Percentiles rank a stretch among this genome's conserved stretches.
These are phyloP conservation scores for Silybum marianum DNA, from an alignment of 129 eudicot species.

Conservation along the genomic window DNA sequence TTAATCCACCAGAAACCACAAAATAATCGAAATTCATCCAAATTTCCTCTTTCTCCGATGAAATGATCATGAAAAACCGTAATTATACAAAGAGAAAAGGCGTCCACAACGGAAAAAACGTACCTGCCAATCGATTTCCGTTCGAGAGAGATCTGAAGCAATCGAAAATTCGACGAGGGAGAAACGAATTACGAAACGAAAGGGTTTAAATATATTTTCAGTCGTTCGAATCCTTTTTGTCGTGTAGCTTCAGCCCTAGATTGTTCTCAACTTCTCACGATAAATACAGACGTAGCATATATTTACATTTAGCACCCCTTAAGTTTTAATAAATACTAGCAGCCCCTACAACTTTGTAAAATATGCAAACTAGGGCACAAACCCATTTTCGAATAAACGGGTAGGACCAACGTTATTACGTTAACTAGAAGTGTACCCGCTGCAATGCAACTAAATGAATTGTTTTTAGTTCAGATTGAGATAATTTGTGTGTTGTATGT, in stretches of 20 bases:
- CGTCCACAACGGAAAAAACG: not conserved
- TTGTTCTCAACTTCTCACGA: conserved; percentile 43
- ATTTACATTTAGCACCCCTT: conserved; percentile 21
- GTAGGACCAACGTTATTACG: too few species aligned
- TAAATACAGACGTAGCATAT: not conserved
- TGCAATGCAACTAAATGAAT: too few species aligned
- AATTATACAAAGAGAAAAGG: not conserved
- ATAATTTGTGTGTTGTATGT: too few species aligned
- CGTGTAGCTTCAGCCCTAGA: conserved; percentile 38
- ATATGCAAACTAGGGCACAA: not conserved
- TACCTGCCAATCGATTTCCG: conserved; percentile 14
- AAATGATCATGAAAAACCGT: conserved; percentile 12
- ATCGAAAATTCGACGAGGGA: conserved; percentile 14
- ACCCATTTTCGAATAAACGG: too few species aligned
- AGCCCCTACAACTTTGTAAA: not conserved
- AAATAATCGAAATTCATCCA: not conserved
- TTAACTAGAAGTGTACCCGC: too few species aligned
- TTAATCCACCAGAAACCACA: not conserved
- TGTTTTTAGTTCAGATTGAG: too few species aligned
- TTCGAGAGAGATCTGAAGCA: conserved; percentile 26
- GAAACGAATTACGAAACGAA: conserved; percentile 1
- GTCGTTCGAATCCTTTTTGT: conserved; percentile 16
- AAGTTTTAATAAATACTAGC: not conserved
- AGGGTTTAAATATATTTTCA: conserved; percentile 6
- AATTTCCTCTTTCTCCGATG: not conserved